Evolutionary conservation across 2,329 filamentous ascomycete species (phyloP).

Genomic region (Cryphonectria naterciae): DNA sequence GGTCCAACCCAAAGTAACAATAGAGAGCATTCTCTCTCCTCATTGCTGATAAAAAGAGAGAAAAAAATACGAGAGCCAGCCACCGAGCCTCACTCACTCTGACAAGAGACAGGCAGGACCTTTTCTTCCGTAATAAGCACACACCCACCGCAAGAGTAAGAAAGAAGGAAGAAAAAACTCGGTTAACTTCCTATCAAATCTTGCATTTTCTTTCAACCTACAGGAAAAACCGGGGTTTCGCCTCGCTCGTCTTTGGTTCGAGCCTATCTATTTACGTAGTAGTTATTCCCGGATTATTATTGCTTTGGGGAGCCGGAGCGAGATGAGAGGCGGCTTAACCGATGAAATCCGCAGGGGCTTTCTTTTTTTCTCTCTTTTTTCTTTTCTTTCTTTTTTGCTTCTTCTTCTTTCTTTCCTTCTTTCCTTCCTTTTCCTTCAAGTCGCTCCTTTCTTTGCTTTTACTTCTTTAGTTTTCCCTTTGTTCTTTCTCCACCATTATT

Average conservation of each 20-base stretch:
- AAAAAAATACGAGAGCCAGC: background rate
- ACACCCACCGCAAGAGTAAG: background rate
- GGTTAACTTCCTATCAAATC: background rate
- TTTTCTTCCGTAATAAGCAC: background rate
- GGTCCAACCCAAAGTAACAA: background rate
- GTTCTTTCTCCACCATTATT: no score
- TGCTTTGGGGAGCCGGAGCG: background rate
- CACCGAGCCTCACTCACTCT: background rate
- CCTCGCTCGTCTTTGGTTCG: background rate
- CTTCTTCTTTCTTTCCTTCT: background rate
- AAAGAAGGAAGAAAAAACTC: background rate
- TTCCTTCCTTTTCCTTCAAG: no score
- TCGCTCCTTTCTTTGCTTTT: no score
- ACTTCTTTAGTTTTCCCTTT: no score
- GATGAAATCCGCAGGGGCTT: background rate
- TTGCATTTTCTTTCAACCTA: background rate
- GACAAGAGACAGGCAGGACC: background rate
- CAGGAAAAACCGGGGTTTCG: background rate
- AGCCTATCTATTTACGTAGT: background rate
- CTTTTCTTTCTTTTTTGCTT: background rate
- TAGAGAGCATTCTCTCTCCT: background rate
- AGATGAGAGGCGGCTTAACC: background rate
- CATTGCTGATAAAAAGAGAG: background rate
- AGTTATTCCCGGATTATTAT: background rate
- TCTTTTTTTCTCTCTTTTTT: background rate